Evolutionary conservation across 2,329 filamentous ascomycete genomes (phyloP), one percentile per base, ranked within the genome.

Genomic region (Trichoderma lentiforme): DNA sequence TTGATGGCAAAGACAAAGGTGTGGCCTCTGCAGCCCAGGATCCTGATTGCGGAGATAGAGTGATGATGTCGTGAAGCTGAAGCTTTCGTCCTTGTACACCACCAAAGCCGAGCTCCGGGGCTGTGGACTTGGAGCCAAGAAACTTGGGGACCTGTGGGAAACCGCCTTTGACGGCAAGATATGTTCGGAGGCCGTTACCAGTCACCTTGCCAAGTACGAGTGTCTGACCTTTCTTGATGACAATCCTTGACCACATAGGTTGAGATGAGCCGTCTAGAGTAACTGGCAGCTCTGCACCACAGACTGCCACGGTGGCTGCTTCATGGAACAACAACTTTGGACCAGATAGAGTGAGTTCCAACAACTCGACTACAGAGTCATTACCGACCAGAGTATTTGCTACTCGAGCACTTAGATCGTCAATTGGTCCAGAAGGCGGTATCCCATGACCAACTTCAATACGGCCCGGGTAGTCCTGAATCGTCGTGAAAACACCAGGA

Each of bases 141-240:
- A 60, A 60, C 57, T 60, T 60, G 43, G 83, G 76, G 24, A 86
- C 21, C 11, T 53, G 47, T 2, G 47, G 47, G 21, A 53, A 53
- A 6, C 47, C 47, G 47, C 47, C 47, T 24, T 53, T 53, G 11
- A 53, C 21, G 47, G 77, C 24, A 82, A 53, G n/a, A 53, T 53
- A 53, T 53, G 47, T 53, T 53, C 47, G 47, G n/a, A 53, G 47
- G 5, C 47, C 47, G 21, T 53, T 53, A 5, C 47, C 47, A 0
- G 21, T 14, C 47, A 53, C 47, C 11, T 53, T 53, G 9, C 47
- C 47, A 3, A 53, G 47, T 3, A 1, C 47, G 47, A 53, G 21
- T 53, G 21, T 24, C 11, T 53, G 47, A 3, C 47, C 47, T 53
- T 53, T 53, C n/a, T 24, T 53, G 21, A 53, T 53, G 47, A 53